Base-by-base conservation (phyloP, 2,329 filamentous ascomycete species). In the Trichoderma oligosporum region DNA sequence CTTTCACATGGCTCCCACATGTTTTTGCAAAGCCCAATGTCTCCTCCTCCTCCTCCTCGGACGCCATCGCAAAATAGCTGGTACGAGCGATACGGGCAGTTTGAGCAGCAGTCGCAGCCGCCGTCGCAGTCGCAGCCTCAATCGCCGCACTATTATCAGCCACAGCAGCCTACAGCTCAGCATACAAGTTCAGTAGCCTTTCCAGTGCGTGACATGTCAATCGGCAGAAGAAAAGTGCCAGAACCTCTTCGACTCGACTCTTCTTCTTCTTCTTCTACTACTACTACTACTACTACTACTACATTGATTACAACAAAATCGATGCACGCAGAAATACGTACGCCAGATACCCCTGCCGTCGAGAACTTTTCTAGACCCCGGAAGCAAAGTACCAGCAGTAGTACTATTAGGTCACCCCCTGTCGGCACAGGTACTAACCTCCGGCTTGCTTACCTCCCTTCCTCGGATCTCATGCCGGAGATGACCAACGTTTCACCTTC, bases 311-410 rank as follows among this genome's bases (percentile, higher is more conserved):
- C n/a, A 42, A 61, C 67, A 31, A 70, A 72, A 56, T 66, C 69
- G 44, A 71, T 70, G 39, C 62, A 67, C 35, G 57, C 65, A 42
- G 71, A 74, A 56, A 61, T 71, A 58, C 67, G 75, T 41, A 61
- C 64, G 68, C 65, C 70, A 48, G 71, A 74, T 46, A 67, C 65
- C 52, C 70, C 72, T 62, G 65, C 68, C 44, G 73, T 82, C 44
- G 78, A 78, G 64, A 84, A 84, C 68, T 84, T 84, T 66, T 84
- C 82, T n/a, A 76, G 82, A 36, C 82, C 82, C 39, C 74, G 82
- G 57, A 82, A 81, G 60, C 51, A 54, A 45, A 53, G 49, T 38
- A 71, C 74, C 36, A 83, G 81, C n/a, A n/a, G n/a, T n/a, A n/a
- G n/a, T n/a, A n/a, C n/a, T 66, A 73, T 81, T 59, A 75, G 74